Base-by-base conservation (phyloP, 1,139 yeast genomes). In the Candida sp. region DNA sequence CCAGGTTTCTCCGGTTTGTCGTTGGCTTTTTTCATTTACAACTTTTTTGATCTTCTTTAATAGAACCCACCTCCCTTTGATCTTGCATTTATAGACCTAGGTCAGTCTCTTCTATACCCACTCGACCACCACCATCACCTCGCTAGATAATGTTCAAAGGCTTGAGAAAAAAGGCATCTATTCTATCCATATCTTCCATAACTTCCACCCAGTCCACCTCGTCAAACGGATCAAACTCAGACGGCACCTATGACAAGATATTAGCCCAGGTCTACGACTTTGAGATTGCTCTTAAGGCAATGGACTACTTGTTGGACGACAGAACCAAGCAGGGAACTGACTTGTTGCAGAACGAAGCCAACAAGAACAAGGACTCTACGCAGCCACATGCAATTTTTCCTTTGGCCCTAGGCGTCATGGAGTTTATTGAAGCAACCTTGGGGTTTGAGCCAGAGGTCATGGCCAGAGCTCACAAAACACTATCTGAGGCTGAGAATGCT, bases 391-490 rank as follows among this genome's bases (percentile, higher is more conserved):
- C 90, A 2, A 83, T 88, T 48, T 83, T 83, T 56, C 83, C 81
- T 48, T 75, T 93, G 47, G 98, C 97, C 0, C 75, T 82, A 40
- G 98, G 98, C 40, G 97, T 93, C 25, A 85, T 90, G 70, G 87
- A 86, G 59, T 93, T 93, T 62, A 77, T 93, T 50, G 97, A 93
- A 68, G 98, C 98, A 4, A 91, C 97, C 0, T 72, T 93, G 41
- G 97, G 98, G 7, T 92, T 93, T 67, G 98, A 93, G 66, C 85
- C 92, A 1, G 96, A 90, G 50, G 88, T 88, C 28, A 92, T 94
- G 88, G 85, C 80, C 50, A 71, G 69, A 56, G 97, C 98, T 9
- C 88, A 88, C 49, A 85, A 80, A 28, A 83, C 93, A 1, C 72
- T 93, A 49, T 76, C 83, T 12, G 83, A 81, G 51, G 94, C 97